These are phyloP conservation scores for Eucalyptus guilfoylei DNA, from an alignment of 345 rosid species.

Conservation along the genomic window DNA sequence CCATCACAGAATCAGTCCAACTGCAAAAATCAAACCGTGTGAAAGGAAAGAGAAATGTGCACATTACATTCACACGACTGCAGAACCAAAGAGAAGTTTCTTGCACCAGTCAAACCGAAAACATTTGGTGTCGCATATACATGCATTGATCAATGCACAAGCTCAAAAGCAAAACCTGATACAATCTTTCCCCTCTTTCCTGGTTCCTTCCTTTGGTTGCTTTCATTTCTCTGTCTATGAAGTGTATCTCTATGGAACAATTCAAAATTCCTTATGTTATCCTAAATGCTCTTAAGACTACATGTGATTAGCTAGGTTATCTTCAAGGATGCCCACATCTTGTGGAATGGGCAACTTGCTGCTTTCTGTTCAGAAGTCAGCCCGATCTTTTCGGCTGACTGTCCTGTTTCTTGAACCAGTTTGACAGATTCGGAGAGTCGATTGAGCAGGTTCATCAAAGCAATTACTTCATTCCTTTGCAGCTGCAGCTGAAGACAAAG, in stretches of 20 bases:
- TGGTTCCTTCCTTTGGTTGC: background rate
- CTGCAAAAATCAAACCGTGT: background rate
- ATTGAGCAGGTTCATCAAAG: conserved; percentile 62
- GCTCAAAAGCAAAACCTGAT: background rate
- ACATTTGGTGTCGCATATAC: background rate
- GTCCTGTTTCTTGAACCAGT: conserved; percentile 46
- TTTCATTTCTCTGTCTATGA: background rate
- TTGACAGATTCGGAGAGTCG: conserved; percentile 64
- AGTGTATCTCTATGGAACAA: background rate
- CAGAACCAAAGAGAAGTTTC: background rate
- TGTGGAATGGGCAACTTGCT: conserved; percentile 16
- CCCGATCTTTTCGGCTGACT: conserved; percentile 13
- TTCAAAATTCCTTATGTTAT: background rate
- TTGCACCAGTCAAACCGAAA: background rate
- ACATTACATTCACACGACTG: background rate
- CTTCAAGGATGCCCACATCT: conserved; percentile 8
- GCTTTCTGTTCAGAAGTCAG: conserved; percentile 3
- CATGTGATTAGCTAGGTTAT: conserved; percentile 6
- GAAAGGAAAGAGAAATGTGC: background rate
- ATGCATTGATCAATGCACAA: background rate
- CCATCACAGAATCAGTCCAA: background rate
- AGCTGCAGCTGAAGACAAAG: conserved; percentile 36
- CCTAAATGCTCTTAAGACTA: background rate
- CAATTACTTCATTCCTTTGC: conserved; percentile 76
- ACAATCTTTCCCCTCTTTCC: background rate